A percentile compares a stretch with the other conserved stretches of the same genome.
Conservation (phyloP, 108 stramenopile species). For the Aurantiochytrium sp. region DNA sequence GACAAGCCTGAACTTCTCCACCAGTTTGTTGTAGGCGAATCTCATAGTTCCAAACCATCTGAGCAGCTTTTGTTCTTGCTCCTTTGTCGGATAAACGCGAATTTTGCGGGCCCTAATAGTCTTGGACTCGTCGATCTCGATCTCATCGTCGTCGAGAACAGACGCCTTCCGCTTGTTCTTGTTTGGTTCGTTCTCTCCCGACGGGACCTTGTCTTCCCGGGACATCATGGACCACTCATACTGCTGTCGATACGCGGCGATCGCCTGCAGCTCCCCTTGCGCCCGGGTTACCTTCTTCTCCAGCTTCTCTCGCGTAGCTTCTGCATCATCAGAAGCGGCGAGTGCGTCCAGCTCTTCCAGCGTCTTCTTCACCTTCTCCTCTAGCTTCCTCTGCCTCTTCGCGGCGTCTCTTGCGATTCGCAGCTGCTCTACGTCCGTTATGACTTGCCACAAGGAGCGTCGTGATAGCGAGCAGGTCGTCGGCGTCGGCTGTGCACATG, state of each 20-base stretch:
- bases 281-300: too few relatives aligned
- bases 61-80: not conserved
- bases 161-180: too few relatives aligned
- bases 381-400: not conserved
- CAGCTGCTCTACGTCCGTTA: not conserved
- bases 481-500: not conserved
- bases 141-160: too few relatives aligned
- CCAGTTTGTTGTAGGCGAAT: not conserved
- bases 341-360: not conserved
- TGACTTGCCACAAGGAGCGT: not conserved
- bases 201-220: too few relatives aligned
- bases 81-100: not conserved
- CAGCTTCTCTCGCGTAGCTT: too few relatives aligned
- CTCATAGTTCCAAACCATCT: not conserved
- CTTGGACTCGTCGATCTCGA: too few relatives aligned
- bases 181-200: too few relatives aligned
- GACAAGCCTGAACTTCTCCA: not conserved
- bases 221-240: too few relatives aligned
- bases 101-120: too few relatives aligned
- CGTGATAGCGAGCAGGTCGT: not conserved
- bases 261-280: too few relatives aligned
- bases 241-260: too few relatives aligned
- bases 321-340: too few relatives aligned
- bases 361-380: not conserved
- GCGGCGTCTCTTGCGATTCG: not conserved